Evolutionary conservation across 116 monocot genomes (phyloP), one percentile per base, ranked within the genome.

Genomic region (Phalaenopsis hybrid): DNA sequence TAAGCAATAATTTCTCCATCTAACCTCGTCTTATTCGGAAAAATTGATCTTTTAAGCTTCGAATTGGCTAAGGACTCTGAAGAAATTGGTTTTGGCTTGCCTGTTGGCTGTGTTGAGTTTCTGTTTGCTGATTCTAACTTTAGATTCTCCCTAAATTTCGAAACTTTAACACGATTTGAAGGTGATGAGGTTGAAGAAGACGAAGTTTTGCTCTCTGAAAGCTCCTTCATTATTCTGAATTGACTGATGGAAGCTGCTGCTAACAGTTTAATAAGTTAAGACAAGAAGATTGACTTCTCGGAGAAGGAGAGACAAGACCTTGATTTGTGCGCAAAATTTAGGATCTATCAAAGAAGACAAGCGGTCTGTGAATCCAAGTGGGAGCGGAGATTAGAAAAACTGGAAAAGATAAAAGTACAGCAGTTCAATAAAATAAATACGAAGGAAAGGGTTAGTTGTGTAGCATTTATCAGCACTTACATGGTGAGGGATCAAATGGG

Each of bases 221-320:
- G 41, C 79, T 92, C 88, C 80, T 90, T 92, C 92, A 92, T 92
- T 80, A 81, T 77, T 67, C 79, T 75, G 58, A 44, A 20, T 31
- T 44, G 49, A 52, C 34, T 44, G 41, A 20, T 45, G 55, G 33
- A 4, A 52, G 50, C 3, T 50, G 49, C 17, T 15, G 51, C 44
- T 21, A 61, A 65, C n/a, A 79, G 80, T 15, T 20, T 50, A 15
- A 55, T 34, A 23, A 18, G 41, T 41, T 41, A 41, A 41, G 12
- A 81, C 50, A 10, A 81, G 37, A 44, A 78, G 33, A 79, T 17
- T 1, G 69, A 73, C 73, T 13, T 70, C 77, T 18, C 65, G 58
- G 69, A 68, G 31, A 43, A 59, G 65, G 49, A n/a, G 49, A 73
- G 67, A 67, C 37, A 73, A 37, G 37, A 73, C 72, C 44, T 23